phyloP scores from a whole-genome alignment of 768 basidiomycete genomes.

The Suillus americanus region DNA sequence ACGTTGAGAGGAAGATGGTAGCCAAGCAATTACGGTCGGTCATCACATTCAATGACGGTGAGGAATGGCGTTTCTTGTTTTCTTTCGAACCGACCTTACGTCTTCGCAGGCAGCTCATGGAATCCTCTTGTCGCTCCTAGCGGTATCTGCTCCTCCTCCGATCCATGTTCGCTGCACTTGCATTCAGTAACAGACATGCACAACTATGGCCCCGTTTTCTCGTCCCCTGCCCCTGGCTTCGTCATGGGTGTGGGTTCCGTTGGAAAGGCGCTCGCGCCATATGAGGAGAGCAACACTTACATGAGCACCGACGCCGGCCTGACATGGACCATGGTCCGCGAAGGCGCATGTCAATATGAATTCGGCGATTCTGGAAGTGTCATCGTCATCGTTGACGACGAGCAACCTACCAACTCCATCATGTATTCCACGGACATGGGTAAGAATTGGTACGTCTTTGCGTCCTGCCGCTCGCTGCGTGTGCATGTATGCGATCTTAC shows the following conservation, averaged over 20 bases:
- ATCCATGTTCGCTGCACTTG: slow-evolving; percentile 81
- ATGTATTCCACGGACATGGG: slow-evolving; percentile 85
- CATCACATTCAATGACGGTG: slow-evolving; percentile 90
- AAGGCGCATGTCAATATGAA: slow-evolving; percentile 89
- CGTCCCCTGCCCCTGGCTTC: slow-evolving; percentile 90
- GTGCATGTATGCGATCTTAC: slow-evolving; percentile 5
- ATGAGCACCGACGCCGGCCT: slow-evolving; percentile 87
- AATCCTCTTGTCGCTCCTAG: slow-evolving; percentile 62
- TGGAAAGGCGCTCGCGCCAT: slow-evolving; percentile 63
- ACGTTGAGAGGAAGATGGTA: slow-evolving; percentile 71
- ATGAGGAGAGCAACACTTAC: slow-evolving; percentile 92
- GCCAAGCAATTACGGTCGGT: slow-evolving; percentile 72
- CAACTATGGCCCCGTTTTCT: slow-evolving; percentile 93
- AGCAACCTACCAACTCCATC: slow-evolving; percentile 66
- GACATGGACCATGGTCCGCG: slow-evolving; percentile 76
- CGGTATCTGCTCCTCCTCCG: slow-evolving; percentile 53
- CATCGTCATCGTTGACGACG: slow-evolving; percentile 81
- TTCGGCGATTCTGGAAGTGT: slow-evolving; percentile 91
- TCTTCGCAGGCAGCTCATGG: slow-evolving; percentile 67
- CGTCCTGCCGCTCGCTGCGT: background rate
- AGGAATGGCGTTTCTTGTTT: slow-evolving; percentile 5
- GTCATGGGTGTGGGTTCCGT: slow-evolving; percentile 97
- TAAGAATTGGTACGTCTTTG: slow-evolving; percentile 66
- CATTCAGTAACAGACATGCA: slow-evolving; percentile 92
- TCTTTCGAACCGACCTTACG: slow-evolving; percentile 1